These are phyloP conservation scores for Cochlearia excelsa DNA, from an alignment of 345 rosid species.

Conservation along the genomic window DNA sequence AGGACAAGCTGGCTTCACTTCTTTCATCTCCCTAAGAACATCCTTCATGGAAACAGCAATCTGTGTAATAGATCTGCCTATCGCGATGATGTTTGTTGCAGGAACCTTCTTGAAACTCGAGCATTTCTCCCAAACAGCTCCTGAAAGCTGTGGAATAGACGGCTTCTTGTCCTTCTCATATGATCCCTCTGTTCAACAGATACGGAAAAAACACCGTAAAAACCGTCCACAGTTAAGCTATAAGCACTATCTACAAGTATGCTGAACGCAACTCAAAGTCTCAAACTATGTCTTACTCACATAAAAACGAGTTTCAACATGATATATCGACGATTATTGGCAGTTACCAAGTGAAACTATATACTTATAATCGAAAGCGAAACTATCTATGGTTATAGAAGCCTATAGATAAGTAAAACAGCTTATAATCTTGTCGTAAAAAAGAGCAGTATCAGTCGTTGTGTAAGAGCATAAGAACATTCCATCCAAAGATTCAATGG, in stretches of 20 bases:
- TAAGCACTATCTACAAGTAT: not conserved
- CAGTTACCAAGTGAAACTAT: not conserved
- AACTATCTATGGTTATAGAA: too few relatives aligned
- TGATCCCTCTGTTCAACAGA: slow-evolving; percentile 45
- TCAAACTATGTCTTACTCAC: not conserved
- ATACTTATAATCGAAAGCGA: not conserved
- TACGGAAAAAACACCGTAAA: not conserved
- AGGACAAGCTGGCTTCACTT: slow-evolving; percentile 61
- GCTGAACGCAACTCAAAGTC: not conserved
- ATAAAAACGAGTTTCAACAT: not conserved
- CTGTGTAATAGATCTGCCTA: slow-evolving; percentile 80
- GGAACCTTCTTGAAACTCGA: slow-evolving; percentile 78
- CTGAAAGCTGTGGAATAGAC: slow-evolving; percentile 57
- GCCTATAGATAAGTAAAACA: too few relatives aligned
- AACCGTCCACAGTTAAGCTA: not conserved
- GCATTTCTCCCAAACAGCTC: slow-evolving; percentile 90
- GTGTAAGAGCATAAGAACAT: slow-evolving; percentile 1
- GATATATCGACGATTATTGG: not conserved
- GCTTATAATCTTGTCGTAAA: too few relatives aligned
- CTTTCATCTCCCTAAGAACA: slow-evolving; percentile 94
- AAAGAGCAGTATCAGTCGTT: not conserved
- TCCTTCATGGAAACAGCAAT: slow-evolving; percentile 87
- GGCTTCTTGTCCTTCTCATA: slow-evolving; percentile 42
- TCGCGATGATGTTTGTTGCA: slow-evolving; percentile 63
- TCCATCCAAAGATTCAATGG: not conserved